phyloP scores from a whole-genome alignment of 2,329 filamentous ascomycete genomes.

The Dissoconium aciculare region DNA sequence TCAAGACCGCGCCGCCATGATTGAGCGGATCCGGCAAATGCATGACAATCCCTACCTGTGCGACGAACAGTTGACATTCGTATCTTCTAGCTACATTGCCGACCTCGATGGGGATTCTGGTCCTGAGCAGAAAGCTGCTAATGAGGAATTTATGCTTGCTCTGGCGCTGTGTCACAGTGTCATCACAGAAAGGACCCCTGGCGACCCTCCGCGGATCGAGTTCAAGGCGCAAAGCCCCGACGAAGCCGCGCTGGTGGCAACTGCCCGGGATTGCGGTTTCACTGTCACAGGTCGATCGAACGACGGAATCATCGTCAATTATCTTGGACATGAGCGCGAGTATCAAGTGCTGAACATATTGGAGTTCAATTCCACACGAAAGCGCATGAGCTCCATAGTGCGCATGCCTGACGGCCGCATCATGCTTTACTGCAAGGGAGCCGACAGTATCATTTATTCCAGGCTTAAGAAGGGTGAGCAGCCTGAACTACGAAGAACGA shows the following conservation, averaged over 20 bases:
- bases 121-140: slow-evolving; percentile 58
- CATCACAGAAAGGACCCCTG: slow-evolving; percentile 75
- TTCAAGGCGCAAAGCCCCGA: slow-evolving; percentile 98
- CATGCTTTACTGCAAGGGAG: slow-evolving; percentile 89
- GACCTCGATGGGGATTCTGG: slow-evolving; percentile 70
- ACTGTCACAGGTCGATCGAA: slow-evolving; percentile 69
- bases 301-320: slow-evolving; percentile 71
- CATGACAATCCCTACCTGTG: slow-evolving; percentile 84
- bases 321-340: slow-evolving; percentile 69
- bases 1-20: slow-evolving; percentile 55
- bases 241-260: slow-evolving; percentile 84
- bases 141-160: slow-evolving; percentile 83
- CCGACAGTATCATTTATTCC: slow-evolving; percentile 93
- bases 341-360: slow-evolving; percentile 87
- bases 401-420: slow-evolving; percentile 86
- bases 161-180: slow-evolving; percentile 94
- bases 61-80: slow-evolving; percentile 80
- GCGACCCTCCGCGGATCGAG: slow-evolving; percentile 77
- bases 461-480: slow-evolving; percentile 76
- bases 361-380: slow-evolving; percentile 92
- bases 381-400: slow-evolving; percentile 95
- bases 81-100: slow-evolving; percentile 75
- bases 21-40: slow-evolving; percentile 57
- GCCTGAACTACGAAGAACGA: slow-evolving; percentile 62
- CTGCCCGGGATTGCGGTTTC: slow-evolving; percentile 88